Evolutionary conservation across 805 yeast species (phyloP).

Genomic region (Candida boleticola): DNA sequence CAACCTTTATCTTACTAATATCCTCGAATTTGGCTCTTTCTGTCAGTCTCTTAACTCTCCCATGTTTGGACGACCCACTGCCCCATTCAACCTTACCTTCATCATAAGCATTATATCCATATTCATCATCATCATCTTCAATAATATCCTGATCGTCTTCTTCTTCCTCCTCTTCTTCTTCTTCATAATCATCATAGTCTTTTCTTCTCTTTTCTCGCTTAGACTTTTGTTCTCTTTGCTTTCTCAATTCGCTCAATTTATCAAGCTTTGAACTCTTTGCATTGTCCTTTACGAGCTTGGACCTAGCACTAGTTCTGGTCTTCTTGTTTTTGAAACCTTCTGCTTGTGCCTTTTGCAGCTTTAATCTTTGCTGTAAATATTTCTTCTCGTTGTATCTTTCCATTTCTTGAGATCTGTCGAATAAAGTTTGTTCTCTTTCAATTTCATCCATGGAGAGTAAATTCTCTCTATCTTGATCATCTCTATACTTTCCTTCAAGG

Average conservation of each 20-base stretch:
- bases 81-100: slow-evolving; percentile 37
- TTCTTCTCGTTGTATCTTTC: slow-evolving; percentile 83
- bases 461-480: slow-evolving; percentile 69
- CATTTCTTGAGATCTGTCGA: slow-evolving; percentile 90
- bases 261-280: slow-evolving; percentile 42
- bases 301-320: slow-evolving; percentile 39
- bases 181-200: slow-evolving; percentile 39
- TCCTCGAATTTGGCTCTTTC: slow-evolving; percentile 57
- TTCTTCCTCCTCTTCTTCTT: slow-evolving; percentile 41
- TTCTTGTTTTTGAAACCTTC: slow-evolving; percentile 18
- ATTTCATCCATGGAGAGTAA: slow-evolving; percentile 81
- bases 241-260: slow-evolving; percentile 69
- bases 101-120: slow-evolving; percentile 28
- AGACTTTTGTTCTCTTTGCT: slow-evolving; percentile 67
- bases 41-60: slow-evolving; percentile 22
- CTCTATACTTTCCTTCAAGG: slow-evolving; percentile 84
- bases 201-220: slow-evolving; percentile 34
- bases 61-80: slow-evolving; percentile 17
- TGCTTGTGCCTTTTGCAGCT: slow-evolving; percentile 41
- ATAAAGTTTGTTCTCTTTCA: slow-evolving; percentile 85
- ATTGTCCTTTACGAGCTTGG: slow-evolving; percentile 23
- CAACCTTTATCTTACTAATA: slow-evolving; percentile 70
- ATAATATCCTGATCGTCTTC: slow-evolving; percentile 41
- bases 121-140: slow-evolving; percentile 38
- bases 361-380: slow-evolving; percentile 79